A percentile compares a stretch with the other conserved stretches of the same genome.
phyloP scores from a whole-genome alignment of 179 eudicot genomes.

The Spinacia oleracea region DNA sequence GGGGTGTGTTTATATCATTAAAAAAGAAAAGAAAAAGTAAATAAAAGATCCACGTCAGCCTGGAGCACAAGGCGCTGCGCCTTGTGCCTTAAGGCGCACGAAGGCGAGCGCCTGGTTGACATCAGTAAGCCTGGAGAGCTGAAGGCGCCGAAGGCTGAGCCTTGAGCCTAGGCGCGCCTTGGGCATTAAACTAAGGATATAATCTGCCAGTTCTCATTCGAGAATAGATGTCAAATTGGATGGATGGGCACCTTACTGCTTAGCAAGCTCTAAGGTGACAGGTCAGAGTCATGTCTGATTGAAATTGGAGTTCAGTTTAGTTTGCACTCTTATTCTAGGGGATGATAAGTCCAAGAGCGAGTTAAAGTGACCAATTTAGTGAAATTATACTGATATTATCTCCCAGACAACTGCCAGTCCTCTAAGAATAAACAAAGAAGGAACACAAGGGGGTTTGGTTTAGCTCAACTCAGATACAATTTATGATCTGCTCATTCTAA shows the following conservation, averaged over 20 bases:
- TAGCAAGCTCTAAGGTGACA: constrained; percentile 16
- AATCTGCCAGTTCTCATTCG: no score
- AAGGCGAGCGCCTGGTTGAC: no score
- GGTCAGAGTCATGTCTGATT: neutral
- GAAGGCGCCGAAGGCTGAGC: no score
- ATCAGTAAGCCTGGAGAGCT: no score
- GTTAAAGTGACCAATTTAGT: neutral
- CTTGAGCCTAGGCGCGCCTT: no score
- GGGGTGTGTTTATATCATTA: no score
- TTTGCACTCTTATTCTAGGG: neutral
- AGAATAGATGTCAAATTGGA: no score
- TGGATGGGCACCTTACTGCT: neutral
- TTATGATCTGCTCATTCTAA: neutral
- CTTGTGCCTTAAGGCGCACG: no score
- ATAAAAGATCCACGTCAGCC: no score
- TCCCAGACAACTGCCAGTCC: neutral
- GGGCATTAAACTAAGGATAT: no score
- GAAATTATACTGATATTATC: neutral
- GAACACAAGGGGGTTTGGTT: neutral
- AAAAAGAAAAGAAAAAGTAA: no score
- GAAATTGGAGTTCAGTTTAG: neutral
- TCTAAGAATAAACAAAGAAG: neutral
- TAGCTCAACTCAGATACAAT: neutral
- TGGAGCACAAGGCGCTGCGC: no score
- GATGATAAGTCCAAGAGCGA: neutral